These are phyloP conservation scores for Limtongia smithiae DNA, from an alignment of 805 yeast genomes.

Conservation along the genomic window DNA sequence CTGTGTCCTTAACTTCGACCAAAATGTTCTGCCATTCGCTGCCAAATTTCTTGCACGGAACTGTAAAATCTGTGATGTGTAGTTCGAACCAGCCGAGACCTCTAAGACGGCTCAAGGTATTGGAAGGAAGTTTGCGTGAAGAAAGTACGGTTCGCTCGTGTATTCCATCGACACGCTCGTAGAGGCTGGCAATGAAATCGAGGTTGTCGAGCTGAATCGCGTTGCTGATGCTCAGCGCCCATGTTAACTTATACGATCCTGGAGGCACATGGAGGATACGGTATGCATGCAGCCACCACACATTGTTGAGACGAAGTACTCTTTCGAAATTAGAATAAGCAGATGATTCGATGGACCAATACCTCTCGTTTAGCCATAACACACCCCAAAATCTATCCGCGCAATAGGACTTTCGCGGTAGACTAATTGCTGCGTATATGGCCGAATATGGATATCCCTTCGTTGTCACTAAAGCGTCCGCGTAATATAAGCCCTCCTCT, in stretches of 20 bases:
- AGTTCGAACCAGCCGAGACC: slow-evolving; percentile 16
- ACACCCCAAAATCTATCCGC: slow-evolving; percentile 27
- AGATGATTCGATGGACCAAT: slow-evolving; percentile 8
- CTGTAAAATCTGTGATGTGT: slow-evolving; percentile 12
- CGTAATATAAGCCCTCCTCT: not conserved
- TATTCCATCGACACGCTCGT: slow-evolving; percentile 8
- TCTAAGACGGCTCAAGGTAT: not conserved
- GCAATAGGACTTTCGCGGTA: slow-evolving; percentile 17
- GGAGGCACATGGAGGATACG: slow-evolving; percentile 19
- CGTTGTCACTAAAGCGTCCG: not conserved
- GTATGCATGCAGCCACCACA: slow-evolving; percentile 25
- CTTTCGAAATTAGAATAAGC: slow-evolving; percentile 14
- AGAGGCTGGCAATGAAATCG: slow-evolving; percentile 13
- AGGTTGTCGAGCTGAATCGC: slow-evolving; percentile 1
- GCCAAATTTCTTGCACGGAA: slow-evolving; percentile 3
- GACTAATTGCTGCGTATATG: slow-evolving; percentile 8
- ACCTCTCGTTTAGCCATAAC: slow-evolving; percentile 17
- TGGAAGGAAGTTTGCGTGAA: not conserved
- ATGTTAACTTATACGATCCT: slow-evolving; percentile 15
- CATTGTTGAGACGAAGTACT: slow-evolving; percentile 7
- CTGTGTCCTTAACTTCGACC: slow-evolving; percentile 21
- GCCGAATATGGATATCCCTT: slow-evolving; percentile 4
- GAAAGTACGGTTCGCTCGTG: slow-evolving; percentile 10
- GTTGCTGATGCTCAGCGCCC: slow-evolving; percentile 18
- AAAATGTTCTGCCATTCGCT: slow-evolving; percentile 18